Evolutionary conservation across 2,329 filamentous ascomycete species (phyloP).

Genomic region (Fusarium decemcellulare): DNA sequence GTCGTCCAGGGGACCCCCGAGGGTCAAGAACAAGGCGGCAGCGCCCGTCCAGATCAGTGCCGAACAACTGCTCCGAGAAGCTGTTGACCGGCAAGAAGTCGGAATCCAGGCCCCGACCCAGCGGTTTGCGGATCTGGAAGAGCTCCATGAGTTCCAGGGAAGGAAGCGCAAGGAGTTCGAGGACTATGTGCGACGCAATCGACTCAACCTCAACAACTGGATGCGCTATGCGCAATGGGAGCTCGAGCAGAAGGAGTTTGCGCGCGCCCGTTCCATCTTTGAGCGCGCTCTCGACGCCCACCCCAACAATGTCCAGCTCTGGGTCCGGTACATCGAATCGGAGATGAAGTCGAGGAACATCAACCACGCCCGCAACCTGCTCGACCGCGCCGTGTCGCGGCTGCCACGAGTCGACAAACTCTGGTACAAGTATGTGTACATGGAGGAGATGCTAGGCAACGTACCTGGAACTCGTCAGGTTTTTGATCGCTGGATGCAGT

Average conservation of each 20-base stretch:
- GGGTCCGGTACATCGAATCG: constrained; percentile 94
- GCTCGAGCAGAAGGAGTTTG: constrained; percentile 97
- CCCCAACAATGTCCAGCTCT: constrained; percentile 86
- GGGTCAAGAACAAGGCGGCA: constrained; percentile 99
- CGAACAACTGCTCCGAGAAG: constrained; percentile 96
- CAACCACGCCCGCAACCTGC: constrained; percentile 94
- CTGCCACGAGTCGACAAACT: constrained; percentile 94
- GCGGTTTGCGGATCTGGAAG: constrained; percentile 95
- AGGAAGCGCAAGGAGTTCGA: constrained; percentile 97
- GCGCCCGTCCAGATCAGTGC: constrained; percentile 94
- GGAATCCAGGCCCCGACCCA: constrained; percentile 91
- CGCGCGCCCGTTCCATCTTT: constrained; percentile 91
- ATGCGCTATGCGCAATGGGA: constrained; percentile 98
- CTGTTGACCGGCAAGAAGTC: constrained; percentile 95
- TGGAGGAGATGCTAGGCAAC: constrained; percentile 98
- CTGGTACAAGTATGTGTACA: constrained; percentile 99
- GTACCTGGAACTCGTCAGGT: constrained; percentile 92
- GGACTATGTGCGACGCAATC: constrained; percentile 95
- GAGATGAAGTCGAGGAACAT: constrained; percentile 96
- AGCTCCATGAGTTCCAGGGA: constrained; percentile 97
- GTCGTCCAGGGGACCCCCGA: constrained; percentile 88
- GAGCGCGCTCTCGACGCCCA: constrained; percentile 95
- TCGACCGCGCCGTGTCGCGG: constrained; percentile 95
- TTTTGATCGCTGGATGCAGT: constrained; percentile 98
- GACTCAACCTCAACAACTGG: constrained; percentile 99